A percentile compares a stretch with the other conserved stretches of the same genome.
phyloP scores from a whole-genome alignment of 192 early-diverging fungal species.

The Coemansia sp. region DNA sequence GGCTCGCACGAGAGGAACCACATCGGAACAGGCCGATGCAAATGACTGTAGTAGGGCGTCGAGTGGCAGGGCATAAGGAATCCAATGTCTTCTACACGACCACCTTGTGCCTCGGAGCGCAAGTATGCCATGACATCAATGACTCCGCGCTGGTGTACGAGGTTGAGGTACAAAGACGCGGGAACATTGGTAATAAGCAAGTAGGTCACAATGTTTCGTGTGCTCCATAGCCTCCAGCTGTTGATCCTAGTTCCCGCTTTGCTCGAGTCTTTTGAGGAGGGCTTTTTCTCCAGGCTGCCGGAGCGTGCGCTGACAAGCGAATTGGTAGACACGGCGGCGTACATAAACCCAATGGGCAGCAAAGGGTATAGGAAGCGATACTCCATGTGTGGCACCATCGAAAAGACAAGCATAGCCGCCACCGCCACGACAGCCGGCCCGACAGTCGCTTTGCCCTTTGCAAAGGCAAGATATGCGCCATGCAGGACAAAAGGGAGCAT shows the following conservation, averaged over 20 bases:
- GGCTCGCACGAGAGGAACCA: constrained; percentile 92
- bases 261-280: not conserved
- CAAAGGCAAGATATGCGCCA: constrained; percentile 45
- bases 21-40: constrained; percentile 71
- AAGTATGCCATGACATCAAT: constrained; percentile 81
- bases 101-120: constrained; percentile 40
- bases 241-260: not conserved
- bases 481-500: constrained; percentile 67
- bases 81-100: constrained; percentile 48
- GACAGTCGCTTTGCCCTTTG: not conserved
- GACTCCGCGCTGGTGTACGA: constrained; percentile 91
- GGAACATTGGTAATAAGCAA: constrained; percentile 65
- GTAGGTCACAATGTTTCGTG: constrained; percentile 14
- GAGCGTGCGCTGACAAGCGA: constrained; percentile 29
- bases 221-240: not conserved
- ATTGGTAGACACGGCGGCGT: constrained; percentile 51
- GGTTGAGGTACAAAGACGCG: constrained; percentile 66
- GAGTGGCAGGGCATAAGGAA: constrained; percentile 98
- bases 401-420: constrained; percentile 65
- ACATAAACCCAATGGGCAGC: constrained; percentile 62
- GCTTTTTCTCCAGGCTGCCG: too few relatives aligned
- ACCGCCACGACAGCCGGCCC: constrained; percentile 47
- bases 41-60: constrained; percentile 85
- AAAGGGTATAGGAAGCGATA: constrained; percentile 91
- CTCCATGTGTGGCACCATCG: constrained; percentile 86